Evolutionary conservation across 345 rosid species (phyloP).

Genomic region (Cardamine resedifolia): DNA sequence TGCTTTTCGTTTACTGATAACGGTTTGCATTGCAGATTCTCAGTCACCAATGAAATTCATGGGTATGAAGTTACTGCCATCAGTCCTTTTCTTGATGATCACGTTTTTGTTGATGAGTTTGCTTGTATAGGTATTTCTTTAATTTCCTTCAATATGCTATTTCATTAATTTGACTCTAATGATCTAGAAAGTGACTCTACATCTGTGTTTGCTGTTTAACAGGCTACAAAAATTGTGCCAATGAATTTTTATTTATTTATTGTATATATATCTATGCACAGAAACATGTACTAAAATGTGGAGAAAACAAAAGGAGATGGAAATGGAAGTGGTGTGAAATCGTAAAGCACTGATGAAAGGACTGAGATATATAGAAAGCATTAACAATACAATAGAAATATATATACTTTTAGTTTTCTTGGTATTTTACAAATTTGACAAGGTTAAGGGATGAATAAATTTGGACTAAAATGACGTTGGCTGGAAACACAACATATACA

Average conservation of each 20-base stretch:
- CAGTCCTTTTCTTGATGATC: conserved; percentile 91
- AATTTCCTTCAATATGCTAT: too few species aligned
- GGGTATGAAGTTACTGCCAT: conserved; percentile 77
- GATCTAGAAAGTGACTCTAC: not conserved
- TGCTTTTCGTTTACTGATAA: not conserved
- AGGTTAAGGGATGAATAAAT: not conserved
- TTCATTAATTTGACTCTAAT: not conserved
- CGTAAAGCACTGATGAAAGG: conserved; percentile 26
- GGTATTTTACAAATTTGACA: conserved; percentile 12
- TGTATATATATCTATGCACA: not conserved
- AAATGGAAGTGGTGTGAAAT: conserved; percentile 35
- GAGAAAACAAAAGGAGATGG: conserved; percentile 33
- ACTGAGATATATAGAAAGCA: conserved; percentile 12
- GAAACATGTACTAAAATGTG: not conserved
- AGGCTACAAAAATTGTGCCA: conserved; percentile 98
- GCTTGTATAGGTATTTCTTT: conserved; percentile 79
- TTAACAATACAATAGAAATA: not conserved
- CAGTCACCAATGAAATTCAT: conserved; percentile 97
- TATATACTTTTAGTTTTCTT: not conserved
- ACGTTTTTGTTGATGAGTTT: conserved; percentile 89
- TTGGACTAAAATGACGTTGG: not conserved
- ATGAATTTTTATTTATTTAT: too few species aligned
- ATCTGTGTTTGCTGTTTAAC: conserved; percentile 8
- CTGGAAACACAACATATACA: too few species aligned
- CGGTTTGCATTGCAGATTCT: conserved; percentile 78